These are phyloP conservation scores for Kernera saxatilis DNA, from an alignment of 345 rosid species.

Conservation along the genomic window DNA sequence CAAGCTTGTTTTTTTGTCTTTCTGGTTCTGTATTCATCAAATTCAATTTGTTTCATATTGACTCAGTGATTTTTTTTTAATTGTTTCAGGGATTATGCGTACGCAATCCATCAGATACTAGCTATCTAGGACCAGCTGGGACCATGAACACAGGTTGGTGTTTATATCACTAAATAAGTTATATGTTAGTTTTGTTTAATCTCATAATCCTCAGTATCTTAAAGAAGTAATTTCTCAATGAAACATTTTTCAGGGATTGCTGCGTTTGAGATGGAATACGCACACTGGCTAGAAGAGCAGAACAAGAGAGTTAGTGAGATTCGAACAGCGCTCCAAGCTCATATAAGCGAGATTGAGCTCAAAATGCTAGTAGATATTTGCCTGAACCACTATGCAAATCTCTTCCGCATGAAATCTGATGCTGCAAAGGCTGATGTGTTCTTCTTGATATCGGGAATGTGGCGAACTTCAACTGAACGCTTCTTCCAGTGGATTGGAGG, in stretches of 20 bases:
- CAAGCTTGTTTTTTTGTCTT: background rate
- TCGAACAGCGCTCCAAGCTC: constrained; percentile 62
- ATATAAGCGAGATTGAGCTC: constrained; percentile 61
- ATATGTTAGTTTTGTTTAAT: background rate
- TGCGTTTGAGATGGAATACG: constrained; percentile 83
- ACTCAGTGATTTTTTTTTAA: constrained; percentile 1
- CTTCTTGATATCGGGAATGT: constrained; percentile 74
- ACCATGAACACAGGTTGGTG: constrained; percentile 43
- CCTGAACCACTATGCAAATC: constrained; percentile 66
- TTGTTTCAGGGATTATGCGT: constrained; percentile 45
- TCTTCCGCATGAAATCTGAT: constrained; percentile 81
- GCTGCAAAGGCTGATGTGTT: constrained; percentile 88
- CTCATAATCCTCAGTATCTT: background rate
- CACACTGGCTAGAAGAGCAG: constrained; percentile 80
- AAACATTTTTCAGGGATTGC: constrained; percentile 38
- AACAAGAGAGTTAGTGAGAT: constrained; percentile 59
- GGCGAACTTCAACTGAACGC: constrained; percentile 81
- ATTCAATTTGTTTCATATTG: background rate
- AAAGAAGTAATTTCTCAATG: background rate
- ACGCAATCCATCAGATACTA: constrained; percentile 40
- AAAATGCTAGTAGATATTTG: constrained; percentile 62
- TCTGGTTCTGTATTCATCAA: background rate
- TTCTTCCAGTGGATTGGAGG: constrained; percentile 94
- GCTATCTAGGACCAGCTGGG: constrained; percentile 50
- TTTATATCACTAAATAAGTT: background rate